phyloP scores from a whole-genome alignment of 73 alveolate species.

The Paramecium sonneborni region DNA sequence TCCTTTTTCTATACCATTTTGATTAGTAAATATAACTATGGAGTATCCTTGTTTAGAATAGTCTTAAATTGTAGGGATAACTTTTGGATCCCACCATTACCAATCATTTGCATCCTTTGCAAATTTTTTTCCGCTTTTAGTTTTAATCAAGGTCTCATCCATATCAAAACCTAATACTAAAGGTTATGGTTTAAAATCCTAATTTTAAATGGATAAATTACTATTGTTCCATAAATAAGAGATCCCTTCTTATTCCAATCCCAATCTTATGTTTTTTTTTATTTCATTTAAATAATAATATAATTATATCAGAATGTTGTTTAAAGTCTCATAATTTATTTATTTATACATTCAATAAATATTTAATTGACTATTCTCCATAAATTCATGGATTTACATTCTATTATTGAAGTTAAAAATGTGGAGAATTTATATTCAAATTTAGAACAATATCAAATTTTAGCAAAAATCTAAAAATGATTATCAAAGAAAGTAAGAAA shows the following conservation, averaged over 20 bases:
- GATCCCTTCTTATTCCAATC: conserved; percentile 27
- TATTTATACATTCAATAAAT: neutral
- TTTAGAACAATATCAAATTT: too few relatives aligned
- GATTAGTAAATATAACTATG: conserved; percentile 59
- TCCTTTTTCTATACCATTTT: conserved; percentile 84
- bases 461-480: too few relatives aligned
- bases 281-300: neutral
- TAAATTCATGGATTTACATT: too few relatives aligned
- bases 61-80: conserved; percentile 66
- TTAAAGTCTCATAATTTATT: neutral
- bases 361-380: neutral
- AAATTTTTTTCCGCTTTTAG: conserved; percentile 80
- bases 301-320: neutral
- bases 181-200: neutral
- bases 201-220: neutral
- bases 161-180: conserved; percentile 78
- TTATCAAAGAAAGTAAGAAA: too few relatives aligned
- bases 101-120: conserved; percentile 85
- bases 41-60: conserved; percentile 74
- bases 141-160: conserved; percentile 86
- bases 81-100: conserved; percentile 76
- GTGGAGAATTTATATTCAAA: too few relatives aligned
- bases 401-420: too few relatives aligned
- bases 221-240: conserved; percentile 15
- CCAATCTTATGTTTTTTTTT: neutral